Evolutionary conservation across 1,139 yeast genomes (phyloP).

Genomic region (Zygosaccharomyces sapae): DNA sequence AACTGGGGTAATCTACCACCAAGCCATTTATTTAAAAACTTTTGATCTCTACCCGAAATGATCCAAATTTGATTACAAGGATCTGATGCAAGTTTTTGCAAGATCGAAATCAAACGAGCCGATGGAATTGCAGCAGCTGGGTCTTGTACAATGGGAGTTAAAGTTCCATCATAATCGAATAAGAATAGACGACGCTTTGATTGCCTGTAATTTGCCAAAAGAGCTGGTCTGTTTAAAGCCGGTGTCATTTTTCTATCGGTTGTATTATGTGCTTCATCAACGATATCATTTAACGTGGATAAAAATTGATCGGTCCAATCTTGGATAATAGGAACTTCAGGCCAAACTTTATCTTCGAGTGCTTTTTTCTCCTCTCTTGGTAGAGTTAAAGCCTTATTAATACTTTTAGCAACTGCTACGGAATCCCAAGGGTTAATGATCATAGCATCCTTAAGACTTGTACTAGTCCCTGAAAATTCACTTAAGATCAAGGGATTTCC

Average conservation of each 20-base stretch:
- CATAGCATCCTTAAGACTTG: constrained; percentile 72
- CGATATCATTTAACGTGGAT: constrained; percentile 21
- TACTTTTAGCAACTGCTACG: constrained; percentile 83
- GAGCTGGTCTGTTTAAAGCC: constrained; percentile 67
- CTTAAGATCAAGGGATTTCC: constrained; percentile 77
- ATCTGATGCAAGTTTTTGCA: constrained; percentile 62
- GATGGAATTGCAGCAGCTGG: constrained; percentile 99
- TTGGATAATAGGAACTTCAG: constrained; percentile 72
- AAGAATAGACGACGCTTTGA: constrained; percentile 72
- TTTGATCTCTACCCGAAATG: constrained; percentile 92
- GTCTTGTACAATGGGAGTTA: constrained; percentile 91
- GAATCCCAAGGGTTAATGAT: constrained; percentile 97
- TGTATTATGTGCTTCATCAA: constrained; percentile 24
- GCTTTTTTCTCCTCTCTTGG: constrained; percentile 41
- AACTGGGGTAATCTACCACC: constrained; percentile 58
- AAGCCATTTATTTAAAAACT: constrained; percentile 82
- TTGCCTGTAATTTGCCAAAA: constrained; percentile 54
- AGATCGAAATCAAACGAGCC: constrained; percentile 58
- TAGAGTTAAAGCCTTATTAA: constrained; percentile 62
- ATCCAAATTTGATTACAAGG: constrained; percentile 90
- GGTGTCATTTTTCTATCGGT: constrained; percentile 59
- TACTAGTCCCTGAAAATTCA: constrained; percentile 90
- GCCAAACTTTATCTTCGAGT: constrained; percentile 53
- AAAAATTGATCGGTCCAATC: constrained; percentile 72
- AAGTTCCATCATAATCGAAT: constrained; percentile 96